Base-by-base conservation (phyloP, 2,329 filamentous ascomycete genomes). In the Microsporum ferrugineum region DNA sequence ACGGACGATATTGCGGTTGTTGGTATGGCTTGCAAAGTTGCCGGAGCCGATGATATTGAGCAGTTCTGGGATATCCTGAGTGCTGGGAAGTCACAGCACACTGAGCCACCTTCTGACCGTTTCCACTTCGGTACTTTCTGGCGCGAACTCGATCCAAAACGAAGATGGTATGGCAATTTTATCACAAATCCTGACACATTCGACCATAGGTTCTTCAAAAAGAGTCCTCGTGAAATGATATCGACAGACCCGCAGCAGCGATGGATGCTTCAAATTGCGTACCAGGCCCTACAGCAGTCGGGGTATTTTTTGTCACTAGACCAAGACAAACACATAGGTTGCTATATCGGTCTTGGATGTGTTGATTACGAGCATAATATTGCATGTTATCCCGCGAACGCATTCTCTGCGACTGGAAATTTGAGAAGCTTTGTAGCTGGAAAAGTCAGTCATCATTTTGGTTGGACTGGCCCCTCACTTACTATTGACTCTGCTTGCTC, bases 401-500 rank as follows among this genome's bases (percentile, higher is more conserved):
- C 66, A 8, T 58, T 59, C 6, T 61, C 55, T 14, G 65, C 61
- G 33, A 67, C 65, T 3, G 71, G 69, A 14, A 65, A 60, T 47
- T 63, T 61, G 5, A 56, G 38, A 12, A 60, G 66, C 23, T 67
- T 71, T 8, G 59, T 71, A 7, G 62, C 68, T 10, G 72, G 71
- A 47, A 62, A 70, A 0, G 36, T 73, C 8, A 70, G 67, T 29
- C 69, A 66, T 59, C 69, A 67, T 45, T 71, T 66, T 49, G 68
- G 69, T 55, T 59, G 68, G 17, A 57, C 63, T 5, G 71, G 71
- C 0, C 68, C 71, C 5, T 66, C 64, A 47, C 49, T 70, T 8
- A 68, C 64, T n/a, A 41, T 71, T 14, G 69, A 71, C 41, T 70
- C 70, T 8, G 70, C 65, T 6, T 73, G 71, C 59, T 68, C 67